A percentile compares a stretch with the other conserved stretches of the same genome.
These are phyloP conservation scores for Didymosphaeria variabile DNA, from an alignment of 2,329 filamentous ascomycete species.

Conservation along the genomic window DNA sequence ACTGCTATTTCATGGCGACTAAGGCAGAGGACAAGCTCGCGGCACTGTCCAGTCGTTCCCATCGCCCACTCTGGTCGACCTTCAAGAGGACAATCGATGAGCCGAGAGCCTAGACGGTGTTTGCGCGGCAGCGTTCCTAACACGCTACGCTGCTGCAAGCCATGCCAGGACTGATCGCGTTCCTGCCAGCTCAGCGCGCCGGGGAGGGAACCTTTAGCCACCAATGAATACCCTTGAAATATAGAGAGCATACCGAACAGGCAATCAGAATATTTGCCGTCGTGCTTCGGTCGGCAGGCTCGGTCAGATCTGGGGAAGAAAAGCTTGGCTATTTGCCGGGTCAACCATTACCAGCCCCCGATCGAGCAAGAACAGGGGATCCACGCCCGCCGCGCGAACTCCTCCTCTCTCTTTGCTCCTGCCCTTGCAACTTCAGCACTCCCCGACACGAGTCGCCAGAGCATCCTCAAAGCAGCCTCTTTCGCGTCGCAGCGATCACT, in stretches of 20 bases:
- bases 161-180: conserved; percentile 11
- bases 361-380: conserved; percentile 4
- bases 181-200: conserved; percentile 13
- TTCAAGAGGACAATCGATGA: background rate
- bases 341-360: conserved; percentile 10
- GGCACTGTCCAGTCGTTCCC: background rate
- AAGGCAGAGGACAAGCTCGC: too few relatives aligned
- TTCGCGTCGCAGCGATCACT: conserved; percentile 20
- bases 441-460: conserved; percentile 14
- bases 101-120: background rate
- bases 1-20: too few relatives aligned
- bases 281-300: conserved; percentile 6
- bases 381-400: conserved; percentile 10
- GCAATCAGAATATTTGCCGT: conserved; percentile 20
- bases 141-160: conserved; percentile 10
- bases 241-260: conserved; percentile 13
- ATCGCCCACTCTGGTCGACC: background rate
- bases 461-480: conserved; percentile 3
- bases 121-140: background rate
- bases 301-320: conserved; percentile 23
- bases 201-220: conserved; percentile 13
- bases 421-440: conserved; percentile 15
- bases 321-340: conserved; percentile 21
- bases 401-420: conserved; percentile 11
- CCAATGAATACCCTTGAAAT: conserved; percentile 18